Evolutionary conservation across 495 filamentous ascomycete species (phyloP).

Genomic region (Penicillium herquei): DNA sequence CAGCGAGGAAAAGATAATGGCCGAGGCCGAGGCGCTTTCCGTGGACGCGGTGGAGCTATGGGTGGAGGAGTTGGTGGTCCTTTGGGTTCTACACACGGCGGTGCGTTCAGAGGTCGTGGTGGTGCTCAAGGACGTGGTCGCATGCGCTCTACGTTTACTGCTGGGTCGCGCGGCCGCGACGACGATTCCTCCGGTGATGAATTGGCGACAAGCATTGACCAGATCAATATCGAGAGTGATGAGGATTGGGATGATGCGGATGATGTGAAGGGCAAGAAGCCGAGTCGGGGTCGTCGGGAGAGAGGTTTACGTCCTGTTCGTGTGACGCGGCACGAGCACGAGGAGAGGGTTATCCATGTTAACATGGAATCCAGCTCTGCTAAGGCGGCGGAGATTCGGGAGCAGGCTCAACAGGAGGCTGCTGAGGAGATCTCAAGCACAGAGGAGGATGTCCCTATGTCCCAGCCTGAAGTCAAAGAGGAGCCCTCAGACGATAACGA

Average conservation of each 20-base stretch:
- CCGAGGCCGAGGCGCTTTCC: constrained; percentile 27
- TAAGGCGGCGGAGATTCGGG: constrained; percentile 42
- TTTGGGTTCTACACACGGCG: constrained; percentile 30
- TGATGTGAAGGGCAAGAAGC: constrained; percentile 38
- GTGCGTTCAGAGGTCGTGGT: constrained; percentile 25
- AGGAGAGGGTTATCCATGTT: constrained; percentile 47
- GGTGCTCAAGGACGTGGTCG: constrained; percentile 5
- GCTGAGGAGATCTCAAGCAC: constrained; percentile 31
- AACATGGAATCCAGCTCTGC: constrained; percentile 52
- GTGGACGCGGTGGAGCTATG: constrained; percentile 35
- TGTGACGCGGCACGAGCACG: constrained; percentile 50
- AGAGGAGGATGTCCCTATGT: constrained; percentile 7
- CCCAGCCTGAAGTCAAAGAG: constrained; percentile 35
- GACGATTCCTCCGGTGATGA: constrained; percentile 47
- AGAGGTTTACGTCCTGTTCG: constrained; percentile 46
- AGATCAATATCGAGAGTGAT: constrained; percentile 49
- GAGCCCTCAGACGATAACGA: constrained; percentile 46
- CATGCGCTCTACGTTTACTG: background rate
- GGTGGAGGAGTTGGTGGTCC: constrained; percentile 30
- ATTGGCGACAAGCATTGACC: constrained; percentile 47
- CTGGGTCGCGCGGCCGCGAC: constrained; percentile 5
- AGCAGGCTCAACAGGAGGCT: constrained; percentile 35
- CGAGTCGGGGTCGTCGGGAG: constrained; percentile 24
- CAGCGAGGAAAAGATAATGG: constrained; percentile 29
- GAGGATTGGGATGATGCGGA: constrained; percentile 31